These are phyloP conservation scores for Peronospora destructor DNA, from an alignment of 352 stramenopile species.

Conservation along the genomic window DNA sequence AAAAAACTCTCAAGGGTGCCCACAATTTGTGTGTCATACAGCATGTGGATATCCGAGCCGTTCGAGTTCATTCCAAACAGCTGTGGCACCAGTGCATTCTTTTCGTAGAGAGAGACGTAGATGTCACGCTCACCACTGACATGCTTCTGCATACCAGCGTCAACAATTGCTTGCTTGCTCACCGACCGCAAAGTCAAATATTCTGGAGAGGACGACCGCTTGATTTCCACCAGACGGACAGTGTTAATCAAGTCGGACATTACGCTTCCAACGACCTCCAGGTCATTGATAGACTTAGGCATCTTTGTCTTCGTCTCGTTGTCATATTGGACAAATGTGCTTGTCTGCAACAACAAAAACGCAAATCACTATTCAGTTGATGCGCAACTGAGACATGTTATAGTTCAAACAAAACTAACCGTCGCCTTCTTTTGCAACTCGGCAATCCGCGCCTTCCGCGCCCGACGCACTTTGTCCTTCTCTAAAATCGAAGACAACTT, in stretches of 20 bases:
- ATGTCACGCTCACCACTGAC: slow-evolving; percentile 77
- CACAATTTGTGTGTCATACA: slow-evolving; percentile 79
- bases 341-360: slow-evolving; percentile 25
- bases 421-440: slow-evolving; percentile 49
- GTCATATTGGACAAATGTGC: slow-evolving; percentile 55
- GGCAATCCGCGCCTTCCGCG: slow-evolving; percentile 57
- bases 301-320: slow-evolving; percentile 34
- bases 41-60: slow-evolving; percentile 76
- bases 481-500: slow-evolving; percentile 74
- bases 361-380: not conserved
- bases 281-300: slow-evolving; percentile 46
- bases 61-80: slow-evolving; percentile 66
- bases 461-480: slow-evolving; percentile 74
- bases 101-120: slow-evolving; percentile 72
- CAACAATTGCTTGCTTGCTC: slow-evolving; percentile 74
- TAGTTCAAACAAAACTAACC: slow-evolving; percentile 21
- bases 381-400: not conserved
- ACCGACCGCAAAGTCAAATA: slow-evolving; percentile 74
- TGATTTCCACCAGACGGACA: slow-evolving; percentile 61
- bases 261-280: slow-evolving; percentile 68
- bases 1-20: slow-evolving; percentile 77
- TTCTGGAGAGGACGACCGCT: slow-evolving; percentile 38
- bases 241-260: slow-evolving; percentile 74
- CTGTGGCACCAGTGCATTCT: slow-evolving; percentile 65
- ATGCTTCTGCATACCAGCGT: slow-evolving; percentile 80